Evolutionary conservation across 2,329 filamentous ascomycete species (phyloP), one percentile per base, ranked within the genome.

Genomic region (Cladosporium sp.): DNA sequence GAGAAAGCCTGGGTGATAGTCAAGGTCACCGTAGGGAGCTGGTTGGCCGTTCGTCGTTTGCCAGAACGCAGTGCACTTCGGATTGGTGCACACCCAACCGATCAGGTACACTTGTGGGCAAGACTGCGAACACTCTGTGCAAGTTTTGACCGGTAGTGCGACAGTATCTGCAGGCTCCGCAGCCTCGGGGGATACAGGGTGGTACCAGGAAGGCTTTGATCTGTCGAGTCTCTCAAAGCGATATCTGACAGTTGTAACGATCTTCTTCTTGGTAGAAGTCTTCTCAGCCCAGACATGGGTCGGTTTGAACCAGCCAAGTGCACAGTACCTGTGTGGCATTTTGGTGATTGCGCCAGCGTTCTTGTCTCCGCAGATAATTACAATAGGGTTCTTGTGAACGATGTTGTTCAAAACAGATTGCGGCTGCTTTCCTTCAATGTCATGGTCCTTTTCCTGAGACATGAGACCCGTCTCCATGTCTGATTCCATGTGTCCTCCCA

Each of bases 281-380:
- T 81, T 83, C 70, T 93, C 90, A 13, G 77, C 80, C 90, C 90
- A 93, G 0, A 92, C 80, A 58, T 89, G 80, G 0, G 88, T 90
- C 14, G 91, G 79, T 58, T 88, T 85, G 73, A 91, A 93, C 74
- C 83, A 88, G n/a, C 82, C 89, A 49, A 93, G 79, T 0, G 92
- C 86, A 64, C 84, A 87, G 70, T 88, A 92, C 0, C 82, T 78
- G 65, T 88, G 81, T 0, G 85, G 84, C 8, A 88, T 78, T 28
- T 80, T 77, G 1, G 81, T 82, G 0, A 81, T 79, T 21, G 84
- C 79, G 25, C 81, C 73, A 3, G 74, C 73, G 67, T 88, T 85
- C 62, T 82, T 75, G 18, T 82, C 74, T 1, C 89, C 88, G 83
- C 72, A 66, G 46, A 77, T 76, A 32, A 80, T 69, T 43, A 84